Conservation (phyloP, 1,139 yeast genomes). For the Kodamaea plutei region DNA sequence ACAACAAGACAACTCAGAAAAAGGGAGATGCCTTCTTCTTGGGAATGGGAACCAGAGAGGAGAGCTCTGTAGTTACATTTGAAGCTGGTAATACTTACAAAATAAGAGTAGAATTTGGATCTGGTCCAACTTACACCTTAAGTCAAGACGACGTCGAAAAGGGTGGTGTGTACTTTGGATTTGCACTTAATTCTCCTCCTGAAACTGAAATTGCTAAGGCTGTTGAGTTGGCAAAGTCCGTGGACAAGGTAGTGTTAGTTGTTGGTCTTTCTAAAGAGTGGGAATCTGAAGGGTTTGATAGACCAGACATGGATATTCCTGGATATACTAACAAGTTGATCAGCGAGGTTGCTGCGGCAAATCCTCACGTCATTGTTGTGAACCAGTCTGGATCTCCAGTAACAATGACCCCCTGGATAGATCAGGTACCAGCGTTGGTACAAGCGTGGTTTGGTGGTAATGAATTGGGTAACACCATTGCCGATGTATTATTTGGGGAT, state of each 20-base stretch:
- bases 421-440: constrained; percentile 43
- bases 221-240: constrained; percentile 40
- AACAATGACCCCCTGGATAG: constrained; percentile 50
- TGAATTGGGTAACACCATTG: constrained; percentile 25
- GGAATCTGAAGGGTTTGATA: constrained; percentile 28
- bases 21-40: constrained; percentile 43
- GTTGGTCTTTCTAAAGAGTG: constrained; percentile 45
- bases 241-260: constrained; percentile 42
- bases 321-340: constrained; percentile 46
- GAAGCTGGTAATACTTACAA: constrained; percentile 41
- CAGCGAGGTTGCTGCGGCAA: constrained; percentile 42
- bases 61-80: constrained; percentile 31
- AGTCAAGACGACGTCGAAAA: constrained; percentile 17
- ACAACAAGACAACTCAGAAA: constrained; percentile 50
- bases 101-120: constrained; percentile 48
- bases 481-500: constrained; percentile 27
- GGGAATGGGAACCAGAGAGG: constrained; percentile 50
- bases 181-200: constrained; percentile 18
- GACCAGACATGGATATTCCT: constrained; percentile 20
- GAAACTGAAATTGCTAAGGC: constrained; percentile 35
- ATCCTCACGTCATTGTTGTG: constrained; percentile 50
- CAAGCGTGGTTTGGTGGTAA: constrained; percentile 46
- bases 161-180: constrained; percentile 34
- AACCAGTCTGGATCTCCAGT: constrained; percentile 64
- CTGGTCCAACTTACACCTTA: constrained; percentile 39